Percentiles rank a stretch among this genome's conserved stretches.
Conservation (phyloP, 257 asterid species). For the Plantago elongata region DNA sequence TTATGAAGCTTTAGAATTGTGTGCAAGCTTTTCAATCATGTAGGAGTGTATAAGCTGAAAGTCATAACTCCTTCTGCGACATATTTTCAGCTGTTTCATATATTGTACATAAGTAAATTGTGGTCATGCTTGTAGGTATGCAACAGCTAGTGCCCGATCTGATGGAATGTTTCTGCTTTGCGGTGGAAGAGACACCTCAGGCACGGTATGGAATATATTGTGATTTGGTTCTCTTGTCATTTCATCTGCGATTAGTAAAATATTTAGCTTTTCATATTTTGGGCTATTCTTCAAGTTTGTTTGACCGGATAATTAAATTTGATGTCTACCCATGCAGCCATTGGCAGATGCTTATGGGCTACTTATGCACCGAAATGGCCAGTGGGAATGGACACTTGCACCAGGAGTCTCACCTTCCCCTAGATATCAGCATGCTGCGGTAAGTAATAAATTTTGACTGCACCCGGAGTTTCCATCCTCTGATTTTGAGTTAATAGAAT, state of each 20-base stretch:
- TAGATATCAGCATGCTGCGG: slow-evolving; percentile 97
- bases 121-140: slow-evolving; percentile 67
- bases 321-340: slow-evolving; percentile 49
- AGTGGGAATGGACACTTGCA: slow-evolving; percentile 99
- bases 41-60: neutral
- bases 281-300: slow-evolving; percentile 7
- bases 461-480: too few species aligned
- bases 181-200: slow-evolving; percentile 97
- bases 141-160: slow-evolving; percentile 97
- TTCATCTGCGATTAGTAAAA: slow-evolving; percentile 4
- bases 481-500: neutral
- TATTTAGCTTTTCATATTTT: slow-evolving; percentile 1
- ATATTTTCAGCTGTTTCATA: slow-evolving; percentile 1
- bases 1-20: neutral
- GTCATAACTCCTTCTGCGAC: neutral
- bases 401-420: slow-evolving; percentile 97
- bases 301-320: slow-evolving; percentile 23
- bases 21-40: slow-evolving; percentile 1
- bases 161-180: slow-evolving; percentile 99
- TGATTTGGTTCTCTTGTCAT: slow-evolving; percentile 11
- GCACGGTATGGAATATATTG: slow-evolving; percentile 48
- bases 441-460: slow-evolving; percentile 34
- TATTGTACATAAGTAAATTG: neutral
- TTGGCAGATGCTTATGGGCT: slow-evolving; percentile 94
- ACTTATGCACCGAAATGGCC: slow-evolving; percentile 97